Base-by-base conservation (phyloP, 352 stramenopile genomes). In the Globisporangium iwayamae region DNA sequence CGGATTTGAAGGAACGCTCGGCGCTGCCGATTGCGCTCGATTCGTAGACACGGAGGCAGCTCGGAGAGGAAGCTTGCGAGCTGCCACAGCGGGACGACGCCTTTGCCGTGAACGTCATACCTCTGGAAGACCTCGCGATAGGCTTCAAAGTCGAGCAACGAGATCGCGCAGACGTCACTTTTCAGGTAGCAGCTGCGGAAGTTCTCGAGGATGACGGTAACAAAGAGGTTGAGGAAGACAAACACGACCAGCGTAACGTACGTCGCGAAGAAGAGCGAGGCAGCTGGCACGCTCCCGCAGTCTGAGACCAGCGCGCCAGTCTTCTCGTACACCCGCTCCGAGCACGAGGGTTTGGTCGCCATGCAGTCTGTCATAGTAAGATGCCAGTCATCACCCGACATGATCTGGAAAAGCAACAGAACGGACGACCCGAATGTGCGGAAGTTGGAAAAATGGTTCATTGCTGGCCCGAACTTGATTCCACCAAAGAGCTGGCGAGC, bases 331-430 rank as follows among this genome's bases (percentile, higher is more conserved):
- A 73, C 62, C 5, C 73, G 55, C 58, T 90, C 80, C 20, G 83
- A 79, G 46, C 84, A 90, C 11, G 83, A 87, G 0, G 81, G 81
- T 61, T 76, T 78, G 10, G 66, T 32, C 8, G 65, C 45, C 81
- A 90, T 93, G 68, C 82, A 90, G 67, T 93, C 84, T 13, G 84
- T 91, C 84, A 93, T 93, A 22, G 76, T 84, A 50, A 93, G 62
- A 51, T 93, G 81, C 84, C 84, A 93, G 65, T 93, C 84, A 60
- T 91, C 84, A 39, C 84, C 84, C 14, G 81, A 83, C 80, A 93
- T 91, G 66, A 93, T 89, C 63, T 91, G 81, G 56, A 93, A 93
- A 14, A 93, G 79, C 64, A 91, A 60, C 50, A 88, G 30, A 18
- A 87, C 81, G 2, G 76, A 78, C 20, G 80, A 89, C 1, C 69